Conservation (phyloP, 2,329 filamentous ascomycete species). For the Colletotrichum cuscutae region DNA sequence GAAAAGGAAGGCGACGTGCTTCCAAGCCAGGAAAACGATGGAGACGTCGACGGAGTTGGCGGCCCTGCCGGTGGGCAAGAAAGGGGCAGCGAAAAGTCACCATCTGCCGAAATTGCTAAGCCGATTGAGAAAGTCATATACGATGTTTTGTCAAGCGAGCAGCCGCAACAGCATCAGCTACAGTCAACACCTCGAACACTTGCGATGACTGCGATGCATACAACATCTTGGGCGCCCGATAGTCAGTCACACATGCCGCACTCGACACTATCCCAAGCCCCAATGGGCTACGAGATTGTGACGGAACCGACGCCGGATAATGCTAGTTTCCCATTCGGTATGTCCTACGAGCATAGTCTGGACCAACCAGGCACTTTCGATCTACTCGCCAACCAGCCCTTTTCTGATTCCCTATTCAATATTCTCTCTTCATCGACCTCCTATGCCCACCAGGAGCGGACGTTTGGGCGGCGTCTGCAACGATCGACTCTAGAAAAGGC, state of each 20-base stretch:
- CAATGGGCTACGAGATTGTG: constrained; percentile 56
- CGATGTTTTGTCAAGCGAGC: constrained; percentile 42
- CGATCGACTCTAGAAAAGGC: constrained; percentile 72
- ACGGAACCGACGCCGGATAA: constrained; percentile 63
- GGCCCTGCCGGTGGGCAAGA: constrained; percentile 3
- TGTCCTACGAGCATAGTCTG: constrained; percentile 38
- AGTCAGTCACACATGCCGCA: neutral
- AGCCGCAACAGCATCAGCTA: constrained; percentile 27
- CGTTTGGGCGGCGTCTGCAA: constrained; percentile 77
- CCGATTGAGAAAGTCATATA: constrained; percentile 28
- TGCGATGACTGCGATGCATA: constrained; percentile 21
- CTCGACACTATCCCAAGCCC: neutral
- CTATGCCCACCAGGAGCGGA: constrained; percentile 71
- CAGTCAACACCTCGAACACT: neutral
- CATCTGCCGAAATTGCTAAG: constrained; percentile 26
- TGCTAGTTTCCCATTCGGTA: constrained; percentile 61
- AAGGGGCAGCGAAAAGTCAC: constrained; percentile 25
- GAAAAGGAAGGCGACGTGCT: constrained; percentile 42
- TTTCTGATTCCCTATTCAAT: constrained; percentile 42
- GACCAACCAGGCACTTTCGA: neutral
- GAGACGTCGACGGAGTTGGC: constrained; percentile 10
- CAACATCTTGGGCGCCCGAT: neutral
- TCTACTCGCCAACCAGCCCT: constrained; percentile 1
- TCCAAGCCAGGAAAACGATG: constrained; percentile 24
- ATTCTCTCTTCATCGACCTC: constrained; percentile 58